Conservation (phyloP, 139 green algal species). For the Auxenochlorella pyrenoidosa region DNA sequence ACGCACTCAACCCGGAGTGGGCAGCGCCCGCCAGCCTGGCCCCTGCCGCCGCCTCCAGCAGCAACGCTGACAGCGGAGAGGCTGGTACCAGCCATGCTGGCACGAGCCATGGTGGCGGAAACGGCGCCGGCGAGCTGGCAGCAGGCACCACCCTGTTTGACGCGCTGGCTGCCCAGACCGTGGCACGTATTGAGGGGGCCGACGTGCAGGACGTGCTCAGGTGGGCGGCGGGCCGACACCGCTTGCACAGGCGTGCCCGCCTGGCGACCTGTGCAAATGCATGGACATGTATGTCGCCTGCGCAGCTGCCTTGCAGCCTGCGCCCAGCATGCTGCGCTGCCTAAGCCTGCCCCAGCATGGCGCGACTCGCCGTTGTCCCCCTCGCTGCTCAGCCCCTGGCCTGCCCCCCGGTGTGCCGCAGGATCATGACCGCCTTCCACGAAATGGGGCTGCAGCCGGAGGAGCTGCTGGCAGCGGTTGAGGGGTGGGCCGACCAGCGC, state of each 20-base stretch:
- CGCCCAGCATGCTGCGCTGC: background rate
- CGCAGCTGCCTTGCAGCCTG: background rate
- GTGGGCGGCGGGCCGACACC: background rate
- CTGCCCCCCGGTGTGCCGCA: background rate
- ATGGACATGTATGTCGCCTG: too few species aligned
- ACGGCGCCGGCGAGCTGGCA: background rate
- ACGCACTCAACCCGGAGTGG: conserved; percentile 6
- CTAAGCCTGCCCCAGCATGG: background rate
- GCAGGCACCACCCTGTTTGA: conserved; percentile 29
- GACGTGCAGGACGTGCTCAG: conserved; percentile 41
- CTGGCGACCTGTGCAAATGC: too few species aligned
- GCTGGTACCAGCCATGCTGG: too few species aligned
- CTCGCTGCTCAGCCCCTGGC: background rate
- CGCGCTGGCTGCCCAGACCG: conserved; percentile 27
- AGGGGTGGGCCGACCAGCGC: conserved; percentile 38
- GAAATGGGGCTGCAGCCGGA: conserved; percentile 40
- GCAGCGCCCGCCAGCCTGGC: background rate
- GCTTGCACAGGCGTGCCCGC: too few species aligned
- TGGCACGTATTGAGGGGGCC: conserved; percentile 22
- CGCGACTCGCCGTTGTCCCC: too few species aligned
- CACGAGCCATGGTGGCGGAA: too few species aligned
- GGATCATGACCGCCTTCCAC: conserved; percentile 43
- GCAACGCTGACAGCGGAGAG: background rate
- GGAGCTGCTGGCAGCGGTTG: conserved; percentile 40
- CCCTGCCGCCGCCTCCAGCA: background rate